phyloP scores from a whole-genome alignment of 805 yeast genomes.

The Pichia heedii region DNA sequence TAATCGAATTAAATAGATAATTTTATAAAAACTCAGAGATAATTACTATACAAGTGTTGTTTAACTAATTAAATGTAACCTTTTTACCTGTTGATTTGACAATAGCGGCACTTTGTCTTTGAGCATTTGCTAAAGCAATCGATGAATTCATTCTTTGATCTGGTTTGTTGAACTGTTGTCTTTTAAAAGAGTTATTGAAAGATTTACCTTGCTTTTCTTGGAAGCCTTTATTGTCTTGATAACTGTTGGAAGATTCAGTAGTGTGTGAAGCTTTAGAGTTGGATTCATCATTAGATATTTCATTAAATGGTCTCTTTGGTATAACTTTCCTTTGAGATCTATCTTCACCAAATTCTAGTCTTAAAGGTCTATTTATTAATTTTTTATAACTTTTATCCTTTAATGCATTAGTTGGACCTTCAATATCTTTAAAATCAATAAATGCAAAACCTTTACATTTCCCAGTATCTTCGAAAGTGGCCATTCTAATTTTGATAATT shows the following conservation, averaged over 20 bases:
- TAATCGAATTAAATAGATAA: no score
- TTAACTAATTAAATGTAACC: slow-evolving; percentile 44
- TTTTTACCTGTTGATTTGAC: slow-evolving; percentile 89
- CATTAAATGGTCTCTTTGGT: slow-evolving; percentile 8
- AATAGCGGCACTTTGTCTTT: slow-evolving; percentile 80
- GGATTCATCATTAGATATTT: not conserved
- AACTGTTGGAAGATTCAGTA: not conserved
- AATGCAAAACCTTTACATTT: slow-evolving; percentile 97
- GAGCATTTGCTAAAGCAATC: slow-evolving; percentile 80
- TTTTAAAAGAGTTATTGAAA: slow-evolving; percentile 4
- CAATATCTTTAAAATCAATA: slow-evolving; percentile 72
- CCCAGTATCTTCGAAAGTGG: slow-evolving; percentile 94
- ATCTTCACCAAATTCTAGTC: slow-evolving; percentile 94
- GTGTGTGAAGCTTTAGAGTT: not conserved
- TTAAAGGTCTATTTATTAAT: slow-evolving; percentile 62
- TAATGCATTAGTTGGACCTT: slow-evolving; percentile 77
- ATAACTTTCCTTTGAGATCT: slow-evolving; percentile 43
- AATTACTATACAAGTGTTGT: not conserved
- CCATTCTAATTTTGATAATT: slow-evolving; percentile 80
- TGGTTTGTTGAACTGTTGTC: slow-evolving; percentile 12
- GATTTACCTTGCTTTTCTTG: slow-evolving; percentile 21
- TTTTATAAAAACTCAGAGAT: not conserved
- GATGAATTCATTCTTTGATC: slow-evolving; percentile 62
- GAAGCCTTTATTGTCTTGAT: slow-evolving; percentile 13
- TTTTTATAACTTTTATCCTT: slow-evolving; percentile 58